phyloP scores from a whole-genome alignment of 1,284 basidiomycete species.

The Boletellus sp. region DNA sequence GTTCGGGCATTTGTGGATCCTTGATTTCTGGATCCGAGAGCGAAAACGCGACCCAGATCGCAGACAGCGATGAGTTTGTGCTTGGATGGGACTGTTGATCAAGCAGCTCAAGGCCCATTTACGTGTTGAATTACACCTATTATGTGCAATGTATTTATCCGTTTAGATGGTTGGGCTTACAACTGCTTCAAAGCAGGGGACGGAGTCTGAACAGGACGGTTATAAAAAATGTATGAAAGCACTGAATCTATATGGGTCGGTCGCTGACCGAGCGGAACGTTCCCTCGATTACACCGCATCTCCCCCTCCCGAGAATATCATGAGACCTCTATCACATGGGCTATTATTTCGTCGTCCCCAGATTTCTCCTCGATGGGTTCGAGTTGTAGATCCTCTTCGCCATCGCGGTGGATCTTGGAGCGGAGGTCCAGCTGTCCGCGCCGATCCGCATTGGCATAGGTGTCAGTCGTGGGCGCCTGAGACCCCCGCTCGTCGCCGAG shows the following conservation, averaged over 20 bases:
- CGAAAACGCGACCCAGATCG: constrained; percentile 14
- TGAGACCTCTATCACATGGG: not conserved
- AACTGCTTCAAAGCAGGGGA: too few relatives aligned
- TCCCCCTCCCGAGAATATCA: not conserved
- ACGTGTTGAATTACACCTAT: too few relatives aligned
- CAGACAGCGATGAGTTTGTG: constrained; percentile 44
- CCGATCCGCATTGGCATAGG: constrained; percentile 41
- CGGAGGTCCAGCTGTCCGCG: constrained; percentile 41
- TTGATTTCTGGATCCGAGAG: constrained; percentile 20
- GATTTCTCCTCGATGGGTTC: constrained; percentile 21
- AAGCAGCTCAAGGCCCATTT: too few relatives aligned
- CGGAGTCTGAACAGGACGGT: too few relatives aligned
- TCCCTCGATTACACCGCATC: too few relatives aligned
- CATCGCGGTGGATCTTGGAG: too few relatives aligned
- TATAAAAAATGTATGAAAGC: too few relatives aligned
- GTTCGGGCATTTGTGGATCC: constrained; percentile 55
- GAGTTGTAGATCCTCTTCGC: constrained; percentile 14
- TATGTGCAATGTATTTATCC: too few relatives aligned
- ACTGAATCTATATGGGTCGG: too few relatives aligned
- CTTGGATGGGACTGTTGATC: constrained; percentile 64
- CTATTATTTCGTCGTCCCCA: not conserved
- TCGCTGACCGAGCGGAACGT: too few relatives aligned
- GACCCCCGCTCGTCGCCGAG: constrained; percentile 13
- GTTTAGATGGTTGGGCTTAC: too few relatives aligned
- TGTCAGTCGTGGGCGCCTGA: constrained; percentile 10